Conservation (phyloP, 176 grass and related monocot genomes). For the Bonia amplexicaulis region DNA sequence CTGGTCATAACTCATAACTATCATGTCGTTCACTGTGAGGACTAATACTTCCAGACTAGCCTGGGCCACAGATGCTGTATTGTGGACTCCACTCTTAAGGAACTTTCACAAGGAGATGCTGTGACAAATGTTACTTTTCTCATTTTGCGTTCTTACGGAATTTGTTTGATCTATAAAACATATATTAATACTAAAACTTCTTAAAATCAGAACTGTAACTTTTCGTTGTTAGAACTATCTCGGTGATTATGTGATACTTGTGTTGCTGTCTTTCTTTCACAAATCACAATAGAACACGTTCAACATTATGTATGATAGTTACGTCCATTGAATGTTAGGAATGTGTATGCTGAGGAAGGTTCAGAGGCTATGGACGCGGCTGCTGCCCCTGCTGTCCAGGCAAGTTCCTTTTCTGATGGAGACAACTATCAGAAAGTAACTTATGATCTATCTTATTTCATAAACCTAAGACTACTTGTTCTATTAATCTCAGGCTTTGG, state of each 20-base stretch:
- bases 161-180: background rate
- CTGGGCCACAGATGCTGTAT: background rate
- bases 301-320: slow-evolving; percentile 28
- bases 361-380: slow-evolving; percentile 49
- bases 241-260: background rate
- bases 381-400: slow-evolving; percentile 70
- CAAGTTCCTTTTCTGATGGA: slow-evolving; percentile 41
- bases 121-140: background rate
- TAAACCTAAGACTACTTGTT: slow-evolving; percentile 28
- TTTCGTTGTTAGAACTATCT: background rate
- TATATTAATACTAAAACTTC: background rate
- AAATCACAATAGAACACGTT: background rate
- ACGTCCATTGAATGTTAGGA: slow-evolving; percentile 45
- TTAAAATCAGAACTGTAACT: background rate
- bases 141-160: background rate
- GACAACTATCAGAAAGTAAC: background rate
- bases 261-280: slow-evolving; percentile 7
- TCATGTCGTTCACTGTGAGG: background rate
- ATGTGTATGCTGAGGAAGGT: slow-evolving; percentile 85
- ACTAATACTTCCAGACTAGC: background rate
- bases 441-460: background rate
- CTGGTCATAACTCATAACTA: background rate
- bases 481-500: slow-evolving; percentile 66
- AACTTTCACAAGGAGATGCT: background rate
- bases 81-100: background rate